Conservation (phyloP, 306 rosid species). For the Quercus berberidifolia region DNA sequence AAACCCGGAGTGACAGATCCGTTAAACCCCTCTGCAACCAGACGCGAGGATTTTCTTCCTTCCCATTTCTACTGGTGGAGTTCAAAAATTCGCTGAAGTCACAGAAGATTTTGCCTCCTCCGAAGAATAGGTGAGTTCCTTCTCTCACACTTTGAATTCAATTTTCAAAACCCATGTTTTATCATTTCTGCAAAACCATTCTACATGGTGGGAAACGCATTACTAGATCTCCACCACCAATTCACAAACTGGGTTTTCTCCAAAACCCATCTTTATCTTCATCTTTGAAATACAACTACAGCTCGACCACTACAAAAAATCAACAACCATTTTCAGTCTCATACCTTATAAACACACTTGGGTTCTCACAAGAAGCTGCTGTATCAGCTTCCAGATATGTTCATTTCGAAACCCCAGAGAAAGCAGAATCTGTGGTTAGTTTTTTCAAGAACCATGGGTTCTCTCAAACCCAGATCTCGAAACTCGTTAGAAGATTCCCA, state of each 20-base stretch:
- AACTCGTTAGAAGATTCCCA: conserved; percentile 1
- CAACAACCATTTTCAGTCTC: conserved; percentile 23
- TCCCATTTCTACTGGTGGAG: too few species aligned
- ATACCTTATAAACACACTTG: conserved; percentile 29
- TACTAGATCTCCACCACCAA: neutral
- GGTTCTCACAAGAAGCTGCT: conserved; percentile 35
- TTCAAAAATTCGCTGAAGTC: too few species aligned
- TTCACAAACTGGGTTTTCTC: neutral
- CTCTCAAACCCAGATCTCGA: conserved; percentile 9
- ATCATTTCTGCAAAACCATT: conserved; percentile 2
- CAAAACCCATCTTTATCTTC: neutral
- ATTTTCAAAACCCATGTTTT: conserved; percentile 8
- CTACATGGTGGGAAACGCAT: neutral
- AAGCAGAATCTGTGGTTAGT: conserved; percentile 22
- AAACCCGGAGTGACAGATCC: too few species aligned
- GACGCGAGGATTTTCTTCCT: too few species aligned
- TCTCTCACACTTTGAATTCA: too few species aligned
- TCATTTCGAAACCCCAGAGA: conserved; percentile 14
- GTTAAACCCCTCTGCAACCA: too few species aligned
- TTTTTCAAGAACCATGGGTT: conserved; percentile 22
- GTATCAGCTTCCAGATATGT: conserved; percentile 22
- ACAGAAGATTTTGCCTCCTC: too few species aligned
- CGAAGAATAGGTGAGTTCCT: neutral
- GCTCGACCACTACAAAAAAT: conserved; percentile 5
- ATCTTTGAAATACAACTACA: neutral